phyloP scores from a whole-genome alignment of 2,329 filamentous ascomycete genomes.

The Cryphonectria carpinicola region DNA sequence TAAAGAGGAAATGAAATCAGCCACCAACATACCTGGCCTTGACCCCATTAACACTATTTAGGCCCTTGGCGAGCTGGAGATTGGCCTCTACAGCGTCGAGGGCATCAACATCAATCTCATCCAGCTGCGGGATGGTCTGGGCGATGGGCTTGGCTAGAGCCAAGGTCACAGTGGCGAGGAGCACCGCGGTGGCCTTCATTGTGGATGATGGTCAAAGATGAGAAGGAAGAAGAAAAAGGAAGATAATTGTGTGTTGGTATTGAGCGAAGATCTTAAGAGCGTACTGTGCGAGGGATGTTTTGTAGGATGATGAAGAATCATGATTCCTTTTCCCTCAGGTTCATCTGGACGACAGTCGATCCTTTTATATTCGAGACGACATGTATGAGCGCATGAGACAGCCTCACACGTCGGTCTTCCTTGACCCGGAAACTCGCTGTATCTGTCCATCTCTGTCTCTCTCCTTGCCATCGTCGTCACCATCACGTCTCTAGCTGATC shows the following conservation, averaged over 20 bases:
- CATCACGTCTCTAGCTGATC: background rate
- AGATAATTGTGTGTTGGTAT: background rate
- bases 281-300: background rate
- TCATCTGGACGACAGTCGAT: background rate
- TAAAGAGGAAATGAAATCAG: background rate
- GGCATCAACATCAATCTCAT: background rate
- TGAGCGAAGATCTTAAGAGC: background rate
- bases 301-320: background rate
- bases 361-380: background rate
- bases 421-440: background rate
- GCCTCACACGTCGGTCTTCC: background rate
- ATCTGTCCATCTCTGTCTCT: background rate
- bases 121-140: background rate
- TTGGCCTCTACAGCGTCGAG: background rate
- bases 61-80: background rate
- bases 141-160: conserved; percentile 12
- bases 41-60: background rate
- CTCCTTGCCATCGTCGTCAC: background rate
- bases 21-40: background rate
- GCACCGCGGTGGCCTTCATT: conserved; percentile 16
- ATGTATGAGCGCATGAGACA: background rate
- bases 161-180: conserved; percentile 17
- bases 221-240: background rate
- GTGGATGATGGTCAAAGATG: background rate
- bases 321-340: background rate